phyloP scores from a whole-genome alignment of 179 eudicot species.

The Silene noctiflora region DNA sequence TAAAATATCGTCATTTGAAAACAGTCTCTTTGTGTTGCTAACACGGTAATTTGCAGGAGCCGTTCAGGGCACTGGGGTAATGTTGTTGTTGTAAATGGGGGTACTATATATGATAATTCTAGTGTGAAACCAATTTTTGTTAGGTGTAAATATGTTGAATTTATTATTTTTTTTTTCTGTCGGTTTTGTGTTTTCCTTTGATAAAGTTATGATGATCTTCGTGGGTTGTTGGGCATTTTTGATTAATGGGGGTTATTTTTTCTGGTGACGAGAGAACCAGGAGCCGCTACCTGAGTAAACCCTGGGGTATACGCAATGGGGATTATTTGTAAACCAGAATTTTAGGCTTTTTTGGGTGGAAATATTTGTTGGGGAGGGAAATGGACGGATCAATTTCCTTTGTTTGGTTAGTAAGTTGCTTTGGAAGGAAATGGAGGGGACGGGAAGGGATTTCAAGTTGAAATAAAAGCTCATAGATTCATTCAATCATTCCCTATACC shows the following conservation, averaged over 20 bases:
- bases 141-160: not conserved
- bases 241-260: conserved; percentile 22
- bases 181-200: not conserved
- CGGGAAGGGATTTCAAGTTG: too few relatives aligned
- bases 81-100: conserved; percentile 14
- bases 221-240: not conserved
- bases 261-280: too few relatives aligned
- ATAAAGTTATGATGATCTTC: conserved; percentile 15
- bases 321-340: too few relatives aligned
- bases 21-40: too few relatives aligned
- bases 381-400: not conserved
- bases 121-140: not conserved
- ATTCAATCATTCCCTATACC: not conserved
- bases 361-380: not conserved
- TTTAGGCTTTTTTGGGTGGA: not conserved
- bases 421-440: not conserved
- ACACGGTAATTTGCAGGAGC: too few relatives aligned
- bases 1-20: too few relatives aligned
- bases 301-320: too few relatives aligned
- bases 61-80: too few relatives aligned
- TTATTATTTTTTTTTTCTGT: not conserved
- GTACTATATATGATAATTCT: not conserved
- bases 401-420: not conserved
- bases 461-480: not conserved
- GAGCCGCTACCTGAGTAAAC: too few relatives aligned